These are phyloP conservation scores for Globisporangium middletonii DNA, from an alignment of 352 stramenopile species.

Conservation along the genomic window DNA sequence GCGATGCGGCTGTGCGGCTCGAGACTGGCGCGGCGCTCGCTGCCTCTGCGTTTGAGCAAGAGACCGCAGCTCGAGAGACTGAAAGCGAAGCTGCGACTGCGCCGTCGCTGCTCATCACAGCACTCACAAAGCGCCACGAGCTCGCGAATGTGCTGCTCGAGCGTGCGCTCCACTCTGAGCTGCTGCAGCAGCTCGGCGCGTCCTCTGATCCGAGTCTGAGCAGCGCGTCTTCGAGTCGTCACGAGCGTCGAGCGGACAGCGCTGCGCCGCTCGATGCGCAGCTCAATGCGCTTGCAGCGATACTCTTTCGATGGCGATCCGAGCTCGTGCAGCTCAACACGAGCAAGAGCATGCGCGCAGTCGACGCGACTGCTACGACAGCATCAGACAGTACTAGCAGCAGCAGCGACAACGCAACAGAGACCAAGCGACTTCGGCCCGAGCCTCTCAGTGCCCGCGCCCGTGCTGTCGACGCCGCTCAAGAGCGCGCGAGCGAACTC, in stretches of 20 bases:
- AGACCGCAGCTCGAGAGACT: background rate
- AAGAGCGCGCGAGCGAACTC: constrained; percentile 25
- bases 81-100: constrained; percentile 14
- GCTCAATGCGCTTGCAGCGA: background rate
- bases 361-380: background rate
- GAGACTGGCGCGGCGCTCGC: background rate
- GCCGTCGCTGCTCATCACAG: constrained; percentile 53
- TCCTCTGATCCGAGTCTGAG: background rate
- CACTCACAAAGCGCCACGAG: constrained; percentile 42
- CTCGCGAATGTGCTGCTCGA: constrained; percentile 32
- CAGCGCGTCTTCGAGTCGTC: background rate
- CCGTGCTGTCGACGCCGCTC: background rate
- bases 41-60: background rate
- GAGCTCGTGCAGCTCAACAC: constrained; percentile 2
- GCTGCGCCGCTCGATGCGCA: background rate
- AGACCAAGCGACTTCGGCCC: no score
- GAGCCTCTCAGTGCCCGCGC: no score
- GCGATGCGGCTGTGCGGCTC: constrained; percentile 5
- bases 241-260: no score
- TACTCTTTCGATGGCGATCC: background rate
- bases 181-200: constrained; percentile 10
- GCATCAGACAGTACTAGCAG: background rate
- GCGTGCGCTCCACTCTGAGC: constrained; percentile 16
- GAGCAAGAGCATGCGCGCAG: background rate
- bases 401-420: constrained; percentile 5